Percentiles rank a stretch among this genome's conserved stretches.
Evolutionary conservation across 129 eudicot genomes (phyloP).

Genomic region (Deinandra increscens): DNA sequence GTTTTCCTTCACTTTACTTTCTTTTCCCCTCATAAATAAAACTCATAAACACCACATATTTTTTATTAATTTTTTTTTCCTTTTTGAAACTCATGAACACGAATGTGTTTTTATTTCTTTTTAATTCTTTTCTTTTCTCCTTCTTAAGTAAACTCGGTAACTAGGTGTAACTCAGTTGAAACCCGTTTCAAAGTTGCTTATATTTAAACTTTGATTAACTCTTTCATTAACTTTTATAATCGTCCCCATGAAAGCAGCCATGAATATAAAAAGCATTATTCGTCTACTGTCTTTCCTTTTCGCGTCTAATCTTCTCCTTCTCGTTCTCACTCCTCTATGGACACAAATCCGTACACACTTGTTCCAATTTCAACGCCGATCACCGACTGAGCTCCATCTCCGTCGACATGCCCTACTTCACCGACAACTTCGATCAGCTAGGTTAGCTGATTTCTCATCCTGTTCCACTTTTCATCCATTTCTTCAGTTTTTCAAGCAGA

Average conservation of each 20-base stretch:
- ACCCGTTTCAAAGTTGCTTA: no score
- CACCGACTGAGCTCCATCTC: slow-evolving; percentile 28
- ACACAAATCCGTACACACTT: slow-evolving; percentile 11
- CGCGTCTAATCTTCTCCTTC: slow-evolving; percentile 13
- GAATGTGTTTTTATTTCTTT: no score
- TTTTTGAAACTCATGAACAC: no score
- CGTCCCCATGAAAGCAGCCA: background rate
- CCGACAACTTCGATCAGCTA: slow-evolving; percentile 25
- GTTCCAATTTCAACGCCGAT: slow-evolving; percentile 29
- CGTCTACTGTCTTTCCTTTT: slow-evolving; percentile 17
- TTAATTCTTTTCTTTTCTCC: no score
- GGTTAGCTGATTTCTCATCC: slow-evolving; percentile 18
- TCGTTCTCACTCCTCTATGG: slow-evolving; percentile 4
- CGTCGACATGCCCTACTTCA: slow-evolving; percentile 18
- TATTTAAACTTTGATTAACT: no score
- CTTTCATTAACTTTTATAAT: no score
- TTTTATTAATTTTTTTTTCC: no score
- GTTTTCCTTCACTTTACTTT: no score
- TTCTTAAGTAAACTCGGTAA: no score
- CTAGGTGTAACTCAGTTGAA: no score
- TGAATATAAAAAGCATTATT: slow-evolving; percentile 20
- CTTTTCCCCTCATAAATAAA: no score
- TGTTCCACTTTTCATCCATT: background rate
- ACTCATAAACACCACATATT: no score
- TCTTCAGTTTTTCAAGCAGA: slow-evolving; percentile 5